A percentile compares a stretch with the other conserved stretches of the same genome.
phyloP scores from a whole-genome alignment of 139 green algal genomes.

The Picochlorum sp. region DNA sequence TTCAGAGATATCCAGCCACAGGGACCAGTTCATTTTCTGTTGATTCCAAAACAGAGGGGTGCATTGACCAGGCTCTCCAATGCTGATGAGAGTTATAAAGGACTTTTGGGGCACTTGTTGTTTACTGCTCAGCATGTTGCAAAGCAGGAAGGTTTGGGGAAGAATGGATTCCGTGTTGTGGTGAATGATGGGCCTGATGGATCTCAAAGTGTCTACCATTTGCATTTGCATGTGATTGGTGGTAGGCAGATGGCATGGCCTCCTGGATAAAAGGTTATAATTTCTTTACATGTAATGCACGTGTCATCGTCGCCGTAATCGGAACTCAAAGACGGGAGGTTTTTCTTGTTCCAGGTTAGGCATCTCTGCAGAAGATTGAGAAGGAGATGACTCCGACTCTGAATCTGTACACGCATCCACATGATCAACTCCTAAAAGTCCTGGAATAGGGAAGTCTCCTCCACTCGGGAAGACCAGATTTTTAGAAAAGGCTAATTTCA shows the following conservation, averaged over 20 bases:
- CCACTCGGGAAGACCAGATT: constrained; percentile 44
- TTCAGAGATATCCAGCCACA: constrained; percentile 90
- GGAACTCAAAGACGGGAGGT: no score
- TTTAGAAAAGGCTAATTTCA: constrained; percentile 33
- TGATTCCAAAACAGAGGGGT: constrained; percentile 78
- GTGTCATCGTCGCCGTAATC: no score
- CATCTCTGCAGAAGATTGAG: no score
- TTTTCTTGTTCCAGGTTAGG: no score
- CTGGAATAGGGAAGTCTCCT: constrained; percentile 31
- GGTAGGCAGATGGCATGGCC: constrained; percentile 73
- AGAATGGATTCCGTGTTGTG: constrained; percentile 75
- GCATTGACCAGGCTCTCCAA: constrained; percentile 75
- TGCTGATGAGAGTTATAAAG: constrained; percentile 61
- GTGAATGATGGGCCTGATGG: constrained; percentile 85
- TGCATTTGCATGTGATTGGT: constrained; percentile 81
- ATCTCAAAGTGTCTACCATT: constrained; percentile 82
- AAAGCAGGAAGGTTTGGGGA: constrained; percentile 50
- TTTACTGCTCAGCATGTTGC: constrained; percentile 70
- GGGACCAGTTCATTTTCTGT: constrained; percentile 83
- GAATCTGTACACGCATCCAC: not conserved
- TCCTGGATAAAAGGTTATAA: constrained; percentile 38
- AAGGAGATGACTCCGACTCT: no score
- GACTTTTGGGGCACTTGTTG: constrained; percentile 81
- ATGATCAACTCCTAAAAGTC: constrained; percentile 18
- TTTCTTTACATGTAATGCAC: no score